Percentiles rank a stretch among this genome's conserved stretches.
Conservation (phyloP, 805 yeast species). For the Candida pini region DNA sequence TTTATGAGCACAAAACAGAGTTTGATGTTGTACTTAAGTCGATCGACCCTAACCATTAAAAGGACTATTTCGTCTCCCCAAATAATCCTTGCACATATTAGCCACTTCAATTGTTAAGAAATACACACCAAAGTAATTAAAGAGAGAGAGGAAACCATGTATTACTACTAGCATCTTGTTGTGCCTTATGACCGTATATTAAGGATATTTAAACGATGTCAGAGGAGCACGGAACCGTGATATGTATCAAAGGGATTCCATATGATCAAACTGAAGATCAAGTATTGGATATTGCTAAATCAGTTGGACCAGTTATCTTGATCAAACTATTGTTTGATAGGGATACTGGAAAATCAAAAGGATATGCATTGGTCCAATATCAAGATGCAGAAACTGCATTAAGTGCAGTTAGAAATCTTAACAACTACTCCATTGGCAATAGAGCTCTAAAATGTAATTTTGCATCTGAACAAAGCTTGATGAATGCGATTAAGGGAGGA, state of each 20-base stretch:
- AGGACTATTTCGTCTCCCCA: too few relatives aligned
- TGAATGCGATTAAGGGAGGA: constrained; percentile 12
- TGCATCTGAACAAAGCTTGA: constrained; percentile 44
- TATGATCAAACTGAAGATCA: constrained; percentile 93
- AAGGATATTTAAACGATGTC: too few relatives aligned
- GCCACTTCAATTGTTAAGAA: too few relatives aligned
- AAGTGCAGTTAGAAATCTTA: constrained; percentile 84
- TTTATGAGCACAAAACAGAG: not conserved
- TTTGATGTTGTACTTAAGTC: too few relatives aligned
- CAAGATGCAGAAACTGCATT: constrained; percentile 81
- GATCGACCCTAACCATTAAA: too few relatives aligned
- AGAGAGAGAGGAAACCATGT: too few relatives aligned
- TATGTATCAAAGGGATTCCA: constrained; percentile 84
- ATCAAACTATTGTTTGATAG: constrained; percentile 79
- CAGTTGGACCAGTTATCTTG: constrained; percentile 83
- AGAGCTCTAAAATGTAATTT: constrained; percentile 71
- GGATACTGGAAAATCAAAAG: constrained; percentile 85
- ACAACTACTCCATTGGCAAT: constrained; percentile 69
- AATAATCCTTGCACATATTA: too few relatives aligned
- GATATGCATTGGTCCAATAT: constrained; percentile 84
- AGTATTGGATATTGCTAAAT: constrained; percentile 70
- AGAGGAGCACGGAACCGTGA: constrained; percentile 40
- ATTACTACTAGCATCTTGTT: too few relatives aligned
- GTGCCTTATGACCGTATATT: too few relatives aligned
- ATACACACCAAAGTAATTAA: too few relatives aligned